A percentile compares a stretch with the other conserved stretches of the same genome.
Conservation (phyloP, 106 monocot species). For the Amphibolis antarctica region DNA sequence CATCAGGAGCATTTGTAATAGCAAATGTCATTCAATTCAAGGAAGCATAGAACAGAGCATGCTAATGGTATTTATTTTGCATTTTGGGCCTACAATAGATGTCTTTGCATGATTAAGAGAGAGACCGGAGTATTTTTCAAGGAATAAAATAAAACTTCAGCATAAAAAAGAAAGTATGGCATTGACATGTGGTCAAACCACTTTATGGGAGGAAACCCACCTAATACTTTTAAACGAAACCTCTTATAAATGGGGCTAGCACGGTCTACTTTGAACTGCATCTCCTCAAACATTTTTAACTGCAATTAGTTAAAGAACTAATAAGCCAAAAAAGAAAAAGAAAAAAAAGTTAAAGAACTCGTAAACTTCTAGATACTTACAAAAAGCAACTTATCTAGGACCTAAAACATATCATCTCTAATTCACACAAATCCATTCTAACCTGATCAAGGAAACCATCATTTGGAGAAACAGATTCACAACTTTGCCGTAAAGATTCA, state of each 20-base stretch:
- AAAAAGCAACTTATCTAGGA: no score
- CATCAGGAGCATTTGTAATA: no score
- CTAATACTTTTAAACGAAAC: constrained; percentile 78
- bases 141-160: neutral
- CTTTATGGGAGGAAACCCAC: constrained; percentile 26
- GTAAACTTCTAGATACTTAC: neutral
- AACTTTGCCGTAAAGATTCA: constrained; percentile 48
- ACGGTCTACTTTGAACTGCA: constrained; percentile 85
- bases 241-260: constrained; percentile 65
- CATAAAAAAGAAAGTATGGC: neutral
- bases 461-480: constrained; percentile 68
- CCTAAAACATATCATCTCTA: no score
- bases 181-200: neutral
- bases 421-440: no score
- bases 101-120: no score
- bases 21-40: no score
- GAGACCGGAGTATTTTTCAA: neutral
- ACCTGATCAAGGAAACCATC: constrained; percentile 99
- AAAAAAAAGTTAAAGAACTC: constrained; percentile 6
- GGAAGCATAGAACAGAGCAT: no score
- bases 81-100: no score
- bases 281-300: constrained; percentile 91
- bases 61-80: no score
- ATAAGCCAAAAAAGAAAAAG: no score
- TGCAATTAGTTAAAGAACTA: no score